Evolutionary conservation across 164 flowering plant genomes (phyloP).

Genomic region (Brasenia schreberi): DNA sequence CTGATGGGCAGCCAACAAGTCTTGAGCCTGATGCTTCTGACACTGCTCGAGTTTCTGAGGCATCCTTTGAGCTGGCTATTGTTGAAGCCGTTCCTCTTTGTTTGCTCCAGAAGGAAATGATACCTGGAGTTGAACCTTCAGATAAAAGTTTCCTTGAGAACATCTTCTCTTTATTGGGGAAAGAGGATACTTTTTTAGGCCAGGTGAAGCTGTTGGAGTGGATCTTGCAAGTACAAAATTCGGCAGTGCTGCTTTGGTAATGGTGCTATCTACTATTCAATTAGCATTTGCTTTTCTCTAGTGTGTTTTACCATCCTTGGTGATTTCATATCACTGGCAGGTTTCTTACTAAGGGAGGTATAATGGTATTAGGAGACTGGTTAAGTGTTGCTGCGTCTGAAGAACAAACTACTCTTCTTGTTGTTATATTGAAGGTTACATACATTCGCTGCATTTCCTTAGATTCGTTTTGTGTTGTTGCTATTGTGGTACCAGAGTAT

Average conservation of each 20-base stretch:
- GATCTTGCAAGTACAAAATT: conserved; percentile 65
- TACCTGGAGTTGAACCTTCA: conserved; percentile 38
- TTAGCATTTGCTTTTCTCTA: not conserved
- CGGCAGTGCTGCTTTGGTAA: conserved; percentile 66
- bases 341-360: conserved; percentile 81
- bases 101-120: conserved; percentile 35
- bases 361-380: conserved; percentile 85
- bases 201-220: conserved; percentile 88
- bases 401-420: conserved; percentile 85
- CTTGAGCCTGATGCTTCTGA: conserved; percentile 20
- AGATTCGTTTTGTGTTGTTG: conserved; percentile 1
- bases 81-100: conserved; percentile 42
- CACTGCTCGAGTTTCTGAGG: conserved; percentile 33
- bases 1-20: conserved; percentile 19
- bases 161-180: conserved; percentile 63
- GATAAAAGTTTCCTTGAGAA: conserved; percentile 64
- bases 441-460: conserved; percentile 1
- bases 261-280: not conserved
- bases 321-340: conserved; percentile 23
- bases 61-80: conserved; percentile 17
- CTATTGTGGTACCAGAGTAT: not conserved
- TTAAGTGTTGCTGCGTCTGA: conserved; percentile 76
- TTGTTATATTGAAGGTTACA: conserved; percentile 56
- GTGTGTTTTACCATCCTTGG: not conserved
- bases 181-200: conserved; percentile 80